Conservation (phyloP, 2,329 filamentous ascomycete species). For the Beauveria medogensis region DNA sequence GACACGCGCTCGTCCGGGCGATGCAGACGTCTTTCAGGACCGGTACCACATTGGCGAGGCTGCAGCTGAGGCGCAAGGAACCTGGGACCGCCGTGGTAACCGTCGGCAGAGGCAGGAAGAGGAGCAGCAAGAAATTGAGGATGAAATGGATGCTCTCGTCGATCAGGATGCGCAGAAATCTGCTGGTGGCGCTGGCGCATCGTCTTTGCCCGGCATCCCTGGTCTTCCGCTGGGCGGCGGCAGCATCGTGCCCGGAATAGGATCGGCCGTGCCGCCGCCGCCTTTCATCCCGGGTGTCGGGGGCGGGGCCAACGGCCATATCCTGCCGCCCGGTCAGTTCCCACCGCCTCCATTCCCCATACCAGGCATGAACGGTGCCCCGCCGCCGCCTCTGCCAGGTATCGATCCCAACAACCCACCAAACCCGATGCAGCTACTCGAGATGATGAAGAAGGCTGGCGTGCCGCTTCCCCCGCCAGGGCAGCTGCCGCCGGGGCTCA, state of each 20-base stretch:
- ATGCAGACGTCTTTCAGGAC: slow-evolving; percentile 78
- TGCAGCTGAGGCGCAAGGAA: slow-evolving; percentile 89
- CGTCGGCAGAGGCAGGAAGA: slow-evolving; percentile 78
- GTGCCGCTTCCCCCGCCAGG: slow-evolving; percentile 51
- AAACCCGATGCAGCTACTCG: slow-evolving; percentile 52
- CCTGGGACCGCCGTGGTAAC: slow-evolving; percentile 75
- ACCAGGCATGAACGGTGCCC: slow-evolving; percentile 38
- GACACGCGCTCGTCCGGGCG: slow-evolving; percentile 83
- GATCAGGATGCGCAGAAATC: slow-evolving; percentile 68
- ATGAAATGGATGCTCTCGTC: slow-evolving; percentile 85
- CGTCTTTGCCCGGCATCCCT: slow-evolving; percentile 44
- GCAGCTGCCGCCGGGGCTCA: slow-evolving; percentile 35
- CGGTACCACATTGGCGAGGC: slow-evolving; percentile 92
- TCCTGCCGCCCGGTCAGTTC: slow-evolving; percentile 36
- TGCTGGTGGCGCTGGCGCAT: slow-evolving; percentile 21
- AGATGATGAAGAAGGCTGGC: slow-evolving; percentile 58
- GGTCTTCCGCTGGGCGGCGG: slow-evolving; percentile 42
- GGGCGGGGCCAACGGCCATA: slow-evolving; percentile 28
- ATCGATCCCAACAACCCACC: slow-evolving; percentile 51
- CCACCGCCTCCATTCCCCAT: slow-evolving; percentile 48
- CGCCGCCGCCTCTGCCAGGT: slow-evolving; percentile 45
- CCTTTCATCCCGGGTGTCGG: slow-evolving; percentile 45
- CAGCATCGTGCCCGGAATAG: slow-evolving; percentile 31
- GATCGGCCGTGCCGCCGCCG: slow-evolving; percentile 32
- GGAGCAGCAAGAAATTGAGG: slow-evolving; percentile 87